phyloP scores from a whole-genome alignment of 495 filamentous ascomycete genomes.

The Hypomontagnella submonticulosa region DNA sequence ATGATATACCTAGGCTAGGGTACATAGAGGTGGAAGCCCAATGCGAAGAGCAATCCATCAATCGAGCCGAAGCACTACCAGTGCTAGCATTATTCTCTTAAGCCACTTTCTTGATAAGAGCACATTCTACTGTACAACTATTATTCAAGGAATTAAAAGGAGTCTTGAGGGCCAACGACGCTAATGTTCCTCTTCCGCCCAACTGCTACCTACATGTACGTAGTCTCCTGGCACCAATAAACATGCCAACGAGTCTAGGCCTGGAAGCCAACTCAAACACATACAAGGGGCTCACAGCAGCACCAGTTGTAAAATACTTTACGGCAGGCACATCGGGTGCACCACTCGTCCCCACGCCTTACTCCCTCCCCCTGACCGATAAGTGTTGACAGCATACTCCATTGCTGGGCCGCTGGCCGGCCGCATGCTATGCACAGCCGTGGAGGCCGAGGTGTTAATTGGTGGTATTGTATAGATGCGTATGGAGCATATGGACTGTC shows the following conservation, averaged over 20 bases:
- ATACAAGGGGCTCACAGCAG: conserved; percentile 24
- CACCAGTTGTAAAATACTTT: conserved; percentile 37
- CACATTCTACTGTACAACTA: conserved; percentile 6
- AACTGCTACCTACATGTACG: background rate
- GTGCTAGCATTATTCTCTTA: conserved; percentile 15
- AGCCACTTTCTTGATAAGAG: conserved; percentile 1
- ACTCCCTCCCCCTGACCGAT: conserved; percentile 27
- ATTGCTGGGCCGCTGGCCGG: conserved; percentile 34
- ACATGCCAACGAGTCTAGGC: background rate
- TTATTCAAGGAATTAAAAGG: conserved; percentile 32
- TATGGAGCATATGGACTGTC: background rate
- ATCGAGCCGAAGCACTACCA: background rate
- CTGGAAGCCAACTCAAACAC: background rate
- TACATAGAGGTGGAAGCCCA: conserved; percentile 17
- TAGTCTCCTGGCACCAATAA: background rate
- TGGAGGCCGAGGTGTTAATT: background rate
- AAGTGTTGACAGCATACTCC: conserved; percentile 41
- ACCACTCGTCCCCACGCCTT: conserved; percentile 43
- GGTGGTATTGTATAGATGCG: background rate
- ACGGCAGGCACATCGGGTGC: conserved; percentile 42
- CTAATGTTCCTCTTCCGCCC: background rate
- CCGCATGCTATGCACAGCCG: conserved; percentile 39
- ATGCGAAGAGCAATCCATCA: conserved; percentile 20
- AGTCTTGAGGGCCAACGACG: background rate
- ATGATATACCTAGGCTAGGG: conserved; percentile 6